These are phyloP conservation scores for Kwoniella heveanensis DNA, from an alignment of 768 basidiomycete species.

Conservation along the genomic window DNA sequence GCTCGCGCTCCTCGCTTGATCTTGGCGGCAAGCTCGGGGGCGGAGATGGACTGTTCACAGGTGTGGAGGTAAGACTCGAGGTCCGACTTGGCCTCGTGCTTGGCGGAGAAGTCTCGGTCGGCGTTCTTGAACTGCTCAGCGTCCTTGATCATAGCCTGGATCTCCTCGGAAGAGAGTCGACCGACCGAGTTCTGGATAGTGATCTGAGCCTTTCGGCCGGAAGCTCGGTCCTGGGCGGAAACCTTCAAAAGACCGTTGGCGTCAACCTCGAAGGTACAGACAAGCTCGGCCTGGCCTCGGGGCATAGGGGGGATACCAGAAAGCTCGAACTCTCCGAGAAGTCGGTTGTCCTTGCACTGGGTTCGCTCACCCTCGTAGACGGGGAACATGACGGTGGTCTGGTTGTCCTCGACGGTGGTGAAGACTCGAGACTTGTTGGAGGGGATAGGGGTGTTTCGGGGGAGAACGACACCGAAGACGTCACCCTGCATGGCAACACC, in stretches of 20 bases:
- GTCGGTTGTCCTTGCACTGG: slow-evolving; percentile 97
- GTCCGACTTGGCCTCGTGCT: slow-evolving; percentile 97
- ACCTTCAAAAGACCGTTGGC: slow-evolving; percentile 99
- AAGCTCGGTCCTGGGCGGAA: slow-evolving; percentile 96
- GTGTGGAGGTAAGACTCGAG: slow-evolving; percentile 97
- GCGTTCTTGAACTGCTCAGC: slow-evolving; percentile 72
- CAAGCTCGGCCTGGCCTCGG: slow-evolving; percentile 97
- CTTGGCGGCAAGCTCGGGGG: slow-evolving; percentile 96
- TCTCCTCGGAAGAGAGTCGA: slow-evolving; percentile 94
- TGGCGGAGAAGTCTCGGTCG: slow-evolving; percentile 91
- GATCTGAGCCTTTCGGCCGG: slow-evolving; percentile 98
- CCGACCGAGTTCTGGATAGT: slow-evolving; percentile 97
- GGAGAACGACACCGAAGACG: slow-evolving; percentile 98
- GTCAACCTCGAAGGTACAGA: slow-evolving; percentile 99
- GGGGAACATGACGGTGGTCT: slow-evolving; percentile 99
- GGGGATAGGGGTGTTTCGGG: slow-evolving; percentile 98
- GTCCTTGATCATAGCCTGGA: slow-evolving; percentile 99
- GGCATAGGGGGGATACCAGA: slow-evolving; percentile 99
- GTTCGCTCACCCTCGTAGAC: slow-evolving; percentile 99
- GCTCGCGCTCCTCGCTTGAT: slow-evolving; percentile 94
- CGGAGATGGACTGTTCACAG: slow-evolving; percentile 73
- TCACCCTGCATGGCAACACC: slow-evolving; percentile 99
- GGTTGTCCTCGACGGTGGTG: slow-evolving; percentile 99
- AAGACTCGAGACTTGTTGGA: slow-evolving; percentile 99
- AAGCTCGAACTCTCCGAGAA: slow-evolving; percentile 99